Evolutionary conservation across 179 eudicot species (phyloP), one percentile per base, ranked within the genome.

Genomic region (Camellia oleifera): DNA sequence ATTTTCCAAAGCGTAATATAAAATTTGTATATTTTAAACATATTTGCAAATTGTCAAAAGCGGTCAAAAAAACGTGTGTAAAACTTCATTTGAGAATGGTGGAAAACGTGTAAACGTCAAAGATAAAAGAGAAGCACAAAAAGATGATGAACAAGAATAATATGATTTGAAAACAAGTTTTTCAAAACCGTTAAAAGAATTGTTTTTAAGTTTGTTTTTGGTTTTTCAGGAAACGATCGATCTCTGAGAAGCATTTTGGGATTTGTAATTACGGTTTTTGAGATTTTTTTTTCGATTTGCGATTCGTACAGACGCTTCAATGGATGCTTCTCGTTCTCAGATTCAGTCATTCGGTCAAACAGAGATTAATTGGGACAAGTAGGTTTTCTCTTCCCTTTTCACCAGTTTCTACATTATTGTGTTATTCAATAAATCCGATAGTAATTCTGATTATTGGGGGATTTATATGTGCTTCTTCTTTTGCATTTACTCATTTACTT

Each of bases 341-440:
- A 76, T 85, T 83, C 87, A 62, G 32, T 61, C 93, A 13, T 84
- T 89, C 70, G 93, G 89, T 44, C 95, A 87, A 81, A 88, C 96
- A 10, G 98, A 94, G 81, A 94, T 94, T 79, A 90, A 94, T 82
- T 94, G 98, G 98, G 98, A 93, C 83, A 93, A 93, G 98, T 94
- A 87, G 72, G 86, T 68, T 11, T 60, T 67, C 74, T 67, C 57
- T 69, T 6, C 45, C 76, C 3, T 61, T 18, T 32, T 79, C 14
- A 32, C 17, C 63, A 18, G 48, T 32, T 54, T 68, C 17, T 23
- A 32, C 4, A 5, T 46, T n/a, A 61, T 12, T 44, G 7, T 7
- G 14, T 23, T 70, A 23, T 66, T 68, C 11, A 56, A 56, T 56
- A 10, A 56, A 56, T 56, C 60, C 23, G 10, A 68, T n/a, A 17